A percentile compares a stretch with the other conserved stretches of the same genome.
These are phyloP conservation scores for Kazachstania viticola DNA, from an alignment of 805 yeast genomes.

Conservation along the genomic window DNA sequence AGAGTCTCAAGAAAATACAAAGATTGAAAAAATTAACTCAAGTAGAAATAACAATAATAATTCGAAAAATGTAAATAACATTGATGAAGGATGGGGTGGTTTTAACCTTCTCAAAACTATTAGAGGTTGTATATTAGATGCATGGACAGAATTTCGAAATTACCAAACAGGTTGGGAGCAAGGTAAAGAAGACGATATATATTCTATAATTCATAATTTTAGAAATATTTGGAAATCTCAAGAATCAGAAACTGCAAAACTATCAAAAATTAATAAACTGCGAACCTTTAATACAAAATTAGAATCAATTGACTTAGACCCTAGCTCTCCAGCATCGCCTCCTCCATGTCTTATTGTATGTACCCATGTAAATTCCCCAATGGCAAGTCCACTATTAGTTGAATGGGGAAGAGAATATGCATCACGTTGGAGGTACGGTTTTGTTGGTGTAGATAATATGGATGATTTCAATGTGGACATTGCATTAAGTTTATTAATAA, in stretches of 20 bases:
- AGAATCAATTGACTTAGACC: slow-evolving; percentile 26
- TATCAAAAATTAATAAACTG: slow-evolving; percentile 22
- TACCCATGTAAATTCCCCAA: slow-evolving; percentile 45
- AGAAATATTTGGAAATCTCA: slow-evolving; percentile 44
- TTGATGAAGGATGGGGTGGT: slow-evolving; percentile 19
- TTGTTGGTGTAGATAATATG: slow-evolving; percentile 48
- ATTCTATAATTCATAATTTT: slow-evolving; percentile 45
- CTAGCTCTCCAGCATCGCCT: slow-evolving; percentile 30
- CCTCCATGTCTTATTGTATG: slow-evolving; percentile 65
- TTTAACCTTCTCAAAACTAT: slow-evolving; percentile 31
- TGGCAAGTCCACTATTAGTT: slow-evolving; percentile 49
- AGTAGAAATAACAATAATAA: neutral
- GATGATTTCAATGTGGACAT: slow-evolving; percentile 43
- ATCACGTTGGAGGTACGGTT: slow-evolving; percentile 51
- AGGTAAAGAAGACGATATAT: slow-evolving; percentile 59
- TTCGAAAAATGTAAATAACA: neutral
- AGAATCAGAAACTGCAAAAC: slow-evolving; percentile 19
- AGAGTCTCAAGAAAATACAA: slow-evolving; percentile 1
- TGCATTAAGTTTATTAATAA: slow-evolving; percentile 41
- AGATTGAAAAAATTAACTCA: neutral
- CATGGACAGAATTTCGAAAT: slow-evolving; percentile 57
- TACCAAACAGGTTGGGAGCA: slow-evolving; percentile 46
- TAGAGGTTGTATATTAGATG: slow-evolving; percentile 50
- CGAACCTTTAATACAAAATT: slow-evolving; percentile 22
- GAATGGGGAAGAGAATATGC: slow-evolving; percentile 50